Percentiles rank a stretch among this genome's conserved stretches.
Evolutionary conservation across 345 rosid genomes (phyloP).

Genomic region (Pugionium dolabratum): DNA sequence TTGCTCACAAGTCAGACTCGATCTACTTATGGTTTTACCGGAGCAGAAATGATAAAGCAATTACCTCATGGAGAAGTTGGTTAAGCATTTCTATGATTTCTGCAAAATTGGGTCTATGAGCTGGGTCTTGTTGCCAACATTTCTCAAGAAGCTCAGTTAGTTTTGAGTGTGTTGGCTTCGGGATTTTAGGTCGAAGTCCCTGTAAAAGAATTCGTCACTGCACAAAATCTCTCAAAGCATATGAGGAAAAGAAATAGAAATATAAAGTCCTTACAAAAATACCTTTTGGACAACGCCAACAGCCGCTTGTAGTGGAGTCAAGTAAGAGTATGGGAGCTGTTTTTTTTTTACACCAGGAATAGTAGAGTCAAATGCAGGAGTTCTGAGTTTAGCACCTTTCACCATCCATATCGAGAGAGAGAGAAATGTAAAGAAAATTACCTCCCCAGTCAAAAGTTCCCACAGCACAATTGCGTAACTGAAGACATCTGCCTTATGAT

Average conservation of each 20-base stretch:
- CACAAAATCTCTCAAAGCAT: not conserved
- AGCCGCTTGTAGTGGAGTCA: conserved; percentile 92
- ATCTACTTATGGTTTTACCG: not conserved
- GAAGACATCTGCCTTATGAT: conserved; percentile 89
- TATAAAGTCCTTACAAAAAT: conserved; percentile 10
- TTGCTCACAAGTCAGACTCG: conserved; percentile 12
- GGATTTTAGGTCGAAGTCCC: conserved; percentile 82
- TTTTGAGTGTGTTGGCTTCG: conserved; percentile 72
- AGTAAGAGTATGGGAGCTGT: conserved; percentile 76
- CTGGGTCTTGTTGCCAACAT: conserved; percentile 90
- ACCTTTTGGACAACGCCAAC: conserved; percentile 96
- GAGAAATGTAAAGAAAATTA: conserved; percentile 38
- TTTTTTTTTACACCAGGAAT: conserved; percentile 12
- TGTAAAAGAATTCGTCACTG: conserved; percentile 25
- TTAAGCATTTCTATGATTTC: conserved; percentile 67
- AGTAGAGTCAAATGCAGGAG: not conserved
- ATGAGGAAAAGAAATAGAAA: not conserved
- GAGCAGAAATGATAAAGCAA: not conserved
- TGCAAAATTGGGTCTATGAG: conserved; percentile 76
- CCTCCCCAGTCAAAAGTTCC: conserved; percentile 97
- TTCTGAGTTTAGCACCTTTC: conserved; percentile 1
- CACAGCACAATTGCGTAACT: conserved; percentile 85
- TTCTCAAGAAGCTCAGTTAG: conserved; percentile 74
- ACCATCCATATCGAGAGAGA: not conserved
- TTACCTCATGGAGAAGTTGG: conserved; percentile 69